Evolutionary conservation across 2,329 filamentous ascomycete genomes (phyloP).

Genomic region (Cucurbitaria berberidis): DNA sequence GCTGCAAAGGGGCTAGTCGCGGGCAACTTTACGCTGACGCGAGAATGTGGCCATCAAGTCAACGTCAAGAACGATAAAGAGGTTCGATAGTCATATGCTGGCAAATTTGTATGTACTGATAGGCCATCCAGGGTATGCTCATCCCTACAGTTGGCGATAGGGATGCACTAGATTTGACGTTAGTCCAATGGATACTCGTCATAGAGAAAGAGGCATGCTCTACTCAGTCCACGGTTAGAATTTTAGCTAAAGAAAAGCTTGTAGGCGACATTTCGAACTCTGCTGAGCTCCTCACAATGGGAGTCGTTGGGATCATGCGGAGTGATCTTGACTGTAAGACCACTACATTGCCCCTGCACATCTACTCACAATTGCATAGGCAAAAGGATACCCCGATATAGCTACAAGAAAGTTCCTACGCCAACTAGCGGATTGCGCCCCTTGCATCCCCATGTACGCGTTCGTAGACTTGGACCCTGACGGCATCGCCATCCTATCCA

Average conservation of each 20-base stretch:
- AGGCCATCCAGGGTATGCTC: slow-evolving; percentile 60
- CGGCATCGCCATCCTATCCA: slow-evolving; percentile 74
- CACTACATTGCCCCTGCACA: background rate
- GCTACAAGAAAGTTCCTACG: slow-evolving; percentile 70
- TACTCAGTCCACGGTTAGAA: background rate
- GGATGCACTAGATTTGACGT: slow-evolving; percentile 56
- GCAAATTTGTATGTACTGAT: background rate
- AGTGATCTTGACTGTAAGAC: slow-evolving; percentile 69
- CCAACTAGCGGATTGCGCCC: slow-evolving; percentile 43
- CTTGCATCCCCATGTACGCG: slow-evolving; percentile 61
- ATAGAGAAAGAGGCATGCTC: slow-evolving; percentile 75
- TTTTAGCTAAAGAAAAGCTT: slow-evolving; percentile 19
- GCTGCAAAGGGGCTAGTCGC: slow-evolving; percentile 74
- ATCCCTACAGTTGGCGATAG: slow-evolving; percentile 64
- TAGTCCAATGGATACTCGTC: slow-evolving; percentile 69
- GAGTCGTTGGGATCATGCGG: slow-evolving; percentile 59
- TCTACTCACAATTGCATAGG: slow-evolving; percentile 55
- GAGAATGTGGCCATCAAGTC: slow-evolving; percentile 53
- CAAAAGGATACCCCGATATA: slow-evolving; percentile 82
- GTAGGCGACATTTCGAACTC: slow-evolving; percentile 75
- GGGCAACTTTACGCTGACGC: slow-evolving; percentile 61
- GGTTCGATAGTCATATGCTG: slow-evolving; percentile 24
- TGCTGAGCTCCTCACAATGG: slow-evolving; percentile 66
- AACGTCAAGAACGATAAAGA: slow-evolving; percentile 52
- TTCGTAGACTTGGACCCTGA: slow-evolving; percentile 80